These are phyloP conservation scores for Hanseniaspora vineae DNA, from an alignment of 805 yeast genomes.

Conservation along the genomic window DNA sequence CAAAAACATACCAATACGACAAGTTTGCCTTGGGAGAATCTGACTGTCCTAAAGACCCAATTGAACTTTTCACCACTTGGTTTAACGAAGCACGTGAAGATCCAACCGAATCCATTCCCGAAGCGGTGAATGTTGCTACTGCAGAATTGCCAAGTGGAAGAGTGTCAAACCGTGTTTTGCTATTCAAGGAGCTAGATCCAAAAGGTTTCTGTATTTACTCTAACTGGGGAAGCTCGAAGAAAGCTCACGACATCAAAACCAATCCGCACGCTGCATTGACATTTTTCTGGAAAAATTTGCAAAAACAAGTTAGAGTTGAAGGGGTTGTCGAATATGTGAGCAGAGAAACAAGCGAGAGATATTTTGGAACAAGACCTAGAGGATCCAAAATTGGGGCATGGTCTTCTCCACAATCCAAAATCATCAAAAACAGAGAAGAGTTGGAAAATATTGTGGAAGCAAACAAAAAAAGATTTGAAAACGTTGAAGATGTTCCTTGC, in stretches of 20 bases:
- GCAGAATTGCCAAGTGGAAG: slow-evolving; percentile 84
- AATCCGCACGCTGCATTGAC: slow-evolving; percentile 75
- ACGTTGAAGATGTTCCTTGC: slow-evolving; percentile 54
- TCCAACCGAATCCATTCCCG: slow-evolving; percentile 53
- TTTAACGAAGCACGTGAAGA: slow-evolving; percentile 57
- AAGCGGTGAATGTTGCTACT: slow-evolving; percentile 77
- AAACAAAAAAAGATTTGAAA: slow-evolving; percentile 6
- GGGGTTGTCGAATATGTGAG: slow-evolving; percentile 67
- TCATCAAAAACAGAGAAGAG: slow-evolving; percentile 36
- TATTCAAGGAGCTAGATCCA: slow-evolving; percentile 80
- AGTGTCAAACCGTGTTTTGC: slow-evolving; percentile 70
- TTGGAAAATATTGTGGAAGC: slow-evolving; percentile 7
- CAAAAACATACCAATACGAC: slow-evolving; percentile 78
- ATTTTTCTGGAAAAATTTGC: slow-evolving; percentile 84
- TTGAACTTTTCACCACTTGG: slow-evolving; percentile 74
- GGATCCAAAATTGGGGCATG: slow-evolving; percentile 94
- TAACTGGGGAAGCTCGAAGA: slow-evolving; percentile 83
- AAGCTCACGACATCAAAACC: slow-evolving; percentile 52
- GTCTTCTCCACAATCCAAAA: slow-evolving; percentile 81
- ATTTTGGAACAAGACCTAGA: slow-evolving; percentile 79
- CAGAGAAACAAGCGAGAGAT: slow-evolving; percentile 60
- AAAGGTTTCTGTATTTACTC: slow-evolving; percentile 80
- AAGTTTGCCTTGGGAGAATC: slow-evolving; percentile 44
- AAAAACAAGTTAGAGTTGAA: slow-evolving; percentile 89
- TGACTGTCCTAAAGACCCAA: slow-evolving; percentile 43